A percentile compares a stretch with the other conserved stretches of the same genome.
Evolutionary conservation across 2,329 filamentous ascomycete species (phyloP).

Genomic region (Pyrenophora seminiperda): DNA sequence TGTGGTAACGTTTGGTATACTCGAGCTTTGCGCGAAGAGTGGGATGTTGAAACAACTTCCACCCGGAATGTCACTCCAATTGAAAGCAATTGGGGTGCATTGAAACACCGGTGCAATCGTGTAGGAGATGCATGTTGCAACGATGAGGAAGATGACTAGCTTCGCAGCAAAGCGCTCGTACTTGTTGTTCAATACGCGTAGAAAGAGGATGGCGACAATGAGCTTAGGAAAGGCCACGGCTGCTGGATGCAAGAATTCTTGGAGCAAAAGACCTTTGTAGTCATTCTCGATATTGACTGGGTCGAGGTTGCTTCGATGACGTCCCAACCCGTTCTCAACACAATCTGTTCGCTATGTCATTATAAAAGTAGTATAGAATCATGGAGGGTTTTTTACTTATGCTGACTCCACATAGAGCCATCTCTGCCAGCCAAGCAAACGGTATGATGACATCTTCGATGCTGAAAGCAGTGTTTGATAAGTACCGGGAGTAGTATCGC

Average conservation of each 20-base stretch:
- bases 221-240: conserved; percentile 39
- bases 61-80: conserved; percentile 31
- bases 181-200: conserved; percentile 35
- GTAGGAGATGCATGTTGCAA: conserved; percentile 29
- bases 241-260: conserved; percentile 32
- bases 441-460: conserved; percentile 29
- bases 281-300: conserved; percentile 21
- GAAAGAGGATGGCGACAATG: conserved; percentile 30
- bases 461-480: conserved; percentile 21
- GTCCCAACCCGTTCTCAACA: conserved; percentile 32
- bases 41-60: conserved; percentile 32
- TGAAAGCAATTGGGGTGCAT: conserved; percentile 32
- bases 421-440: conserved; percentile 30
- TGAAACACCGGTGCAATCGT: conserved; percentile 30
- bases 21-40: conserved; percentile 29
- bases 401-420: conserved; percentile 26
- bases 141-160: conserved; percentile 23
- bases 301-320: conserved; percentile 25
- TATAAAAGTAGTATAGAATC: neutral
- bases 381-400: conserved; percentile 22
- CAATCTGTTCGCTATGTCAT: conserved; percentile 22
- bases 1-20: conserved; percentile 36
- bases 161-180: conserved; percentile 27
- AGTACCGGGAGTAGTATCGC: conserved; percentile 29
- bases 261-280: conserved; percentile 32